Evolutionary conservation across 192 early-diverging fungal species (phyloP).

Genomic region (Phycomyces blakesleeanus): DNA sequence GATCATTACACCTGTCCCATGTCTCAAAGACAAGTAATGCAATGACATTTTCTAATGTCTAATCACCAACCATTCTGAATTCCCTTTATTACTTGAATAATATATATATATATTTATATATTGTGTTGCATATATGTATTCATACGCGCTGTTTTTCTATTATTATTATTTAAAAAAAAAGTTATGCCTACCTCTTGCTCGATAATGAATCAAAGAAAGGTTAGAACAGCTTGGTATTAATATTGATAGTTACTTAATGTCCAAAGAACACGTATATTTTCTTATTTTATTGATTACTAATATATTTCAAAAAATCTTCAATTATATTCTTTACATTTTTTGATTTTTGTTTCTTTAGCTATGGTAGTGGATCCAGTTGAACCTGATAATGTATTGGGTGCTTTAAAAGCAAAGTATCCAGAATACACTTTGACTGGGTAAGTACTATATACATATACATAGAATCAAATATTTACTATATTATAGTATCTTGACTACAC

Average conservation of each 20-base stretch:
- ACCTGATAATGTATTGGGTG: constrained; percentile 26
- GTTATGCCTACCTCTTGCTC: constrained; percentile 34
- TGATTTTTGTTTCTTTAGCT: constrained; percentile 25
- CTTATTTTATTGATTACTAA: background rate
- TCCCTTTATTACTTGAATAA: no score
- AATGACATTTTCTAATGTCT: background rate
- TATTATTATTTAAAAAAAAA: no score
- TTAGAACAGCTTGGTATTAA: constrained; percentile 4
- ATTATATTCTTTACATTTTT: no score
- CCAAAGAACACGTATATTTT: no score
- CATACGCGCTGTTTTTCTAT: no score
- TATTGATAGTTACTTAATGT: no score
- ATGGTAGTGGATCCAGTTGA: constrained; percentile 35
- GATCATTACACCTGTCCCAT: constrained; percentile 31
- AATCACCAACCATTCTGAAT: no score
- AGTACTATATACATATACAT: no score
- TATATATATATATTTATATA: constrained; percentile 6
- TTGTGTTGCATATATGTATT: no score
- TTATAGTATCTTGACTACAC: constrained; percentile 35
- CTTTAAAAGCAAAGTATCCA: constrained; percentile 16
- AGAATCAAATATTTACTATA: background rate
- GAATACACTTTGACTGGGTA: constrained; percentile 25
- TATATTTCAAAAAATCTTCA: no score
- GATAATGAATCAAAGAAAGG: constrained; percentile 32
- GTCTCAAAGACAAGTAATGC: constrained; percentile 37